Evolutionary conservation across 2,329 filamentous ascomycete genomes (phyloP), one percentile per base, ranked within the genome.

Genomic region (Pseudocercospora musae): DNA sequence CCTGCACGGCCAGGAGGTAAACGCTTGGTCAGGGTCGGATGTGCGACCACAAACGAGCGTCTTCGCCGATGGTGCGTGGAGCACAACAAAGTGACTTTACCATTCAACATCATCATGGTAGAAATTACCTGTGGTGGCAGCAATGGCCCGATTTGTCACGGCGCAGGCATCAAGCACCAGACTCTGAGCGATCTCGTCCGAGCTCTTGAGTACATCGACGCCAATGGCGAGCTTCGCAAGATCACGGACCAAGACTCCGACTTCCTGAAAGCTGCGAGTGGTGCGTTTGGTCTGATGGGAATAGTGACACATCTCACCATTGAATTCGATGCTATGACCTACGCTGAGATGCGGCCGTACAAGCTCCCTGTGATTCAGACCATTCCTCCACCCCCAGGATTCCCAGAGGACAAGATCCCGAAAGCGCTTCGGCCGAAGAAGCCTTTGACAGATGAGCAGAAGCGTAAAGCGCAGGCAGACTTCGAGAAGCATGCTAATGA

Each of bases 301-400:
- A 74, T 83, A 15, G 75, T 82, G 13, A 83, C 81, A 0, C 79
- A 83, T 66, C 73, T 82, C 49, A 82, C 80, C 0, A 75, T 82
- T 21, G 78, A 80, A 65, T 71, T 82, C 15, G 76, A 80, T 46
- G 73, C 76, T 0, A 81, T 83, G 79, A 76, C 73, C 3, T 82
- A 82, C 57, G 80, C 80, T 1, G 68, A 78, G n/a, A 74, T 82
- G 68, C 65, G 75, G 42, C 80, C 81, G 1, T 63, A 71, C n/a
- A 82, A 82, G 65, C 66, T 78, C 8, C 75, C 77, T 46, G 74
- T 79, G 10, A 71, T 75, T 7, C 70, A 78, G 15, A 78, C 80
- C 7, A 77, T 82, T 27, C 80, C 80, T 1, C 80, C 79, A n/a
- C 64, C 57, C 0, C 57, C 57, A 53, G 46, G 46, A 15, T 59